Base-by-base conservation (phyloP, 1,284 basidiomycete genomes). In the Hymenochaete sp. region DNA sequence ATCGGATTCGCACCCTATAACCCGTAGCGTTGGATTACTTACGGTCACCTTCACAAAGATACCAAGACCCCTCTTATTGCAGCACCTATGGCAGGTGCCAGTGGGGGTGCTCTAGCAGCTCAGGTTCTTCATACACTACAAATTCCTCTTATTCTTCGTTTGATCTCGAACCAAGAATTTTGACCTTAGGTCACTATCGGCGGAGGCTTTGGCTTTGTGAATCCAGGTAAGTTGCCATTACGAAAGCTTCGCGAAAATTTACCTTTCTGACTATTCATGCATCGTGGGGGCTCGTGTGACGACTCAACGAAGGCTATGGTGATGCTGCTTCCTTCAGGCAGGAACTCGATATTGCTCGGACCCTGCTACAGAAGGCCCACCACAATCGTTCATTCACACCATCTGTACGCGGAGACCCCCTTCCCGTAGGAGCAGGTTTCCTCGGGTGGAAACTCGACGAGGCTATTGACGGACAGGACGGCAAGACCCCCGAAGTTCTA, bases 381-480 rank as follows among this genome's bases (percentile, higher is more conserved):
- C 14, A 35, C 6, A 6, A 8, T 6, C 5, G 5, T 5, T 16
- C 21, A n/a, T 35, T 16, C 14, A 35, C 32, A 8, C 5, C 5
- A 35, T n/a, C 14, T n/a, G 13, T 16, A 43, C 57, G 9, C 56
- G 61, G 31, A 28, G 60, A 61, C 2, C 57, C 62, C 4, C 62
- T 84, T 37, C 72, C 70, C n/a, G 68, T 88, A 47, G 85, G 85
- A 28, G 71, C 82, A n/a, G 83, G 83, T 4, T 84, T 77, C 57
- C 64, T 88, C 24, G 72, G 65, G 8, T 88, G 82, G 83, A 68
- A 68, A 48, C 68, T 88, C n/a, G 80, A 78, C 46, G 59, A 67
- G 39, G 56, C 63, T 7, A 57, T 63, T 28, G 57, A 28, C 10
- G 59, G 4, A 31, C 9, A 5, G 32, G 8, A n/a, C 32, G 32